Evolutionary conservation across 176 grass and related monocot species (phyloP), one percentile per base, ranked within the genome.

Genomic region (Bolboschoenus planiculmis): DNA sequence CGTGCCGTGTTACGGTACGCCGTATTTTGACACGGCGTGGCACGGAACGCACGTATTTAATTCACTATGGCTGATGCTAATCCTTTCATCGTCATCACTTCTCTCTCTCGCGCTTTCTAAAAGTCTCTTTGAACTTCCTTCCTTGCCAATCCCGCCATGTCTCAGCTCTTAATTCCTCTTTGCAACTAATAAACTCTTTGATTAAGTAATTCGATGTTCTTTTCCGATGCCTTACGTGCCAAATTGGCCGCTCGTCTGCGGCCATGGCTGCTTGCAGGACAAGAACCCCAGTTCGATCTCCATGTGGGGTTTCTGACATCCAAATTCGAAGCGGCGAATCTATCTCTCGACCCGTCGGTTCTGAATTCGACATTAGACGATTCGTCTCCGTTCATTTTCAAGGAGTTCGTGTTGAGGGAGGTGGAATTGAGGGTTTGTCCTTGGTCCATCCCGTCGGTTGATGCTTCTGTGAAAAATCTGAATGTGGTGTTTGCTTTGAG

Each of bases 281-380:
- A 73, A 60, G 85, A 81, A 30, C 85, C 77, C 14, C 78, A 87
- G 62, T 43, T 87, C 50, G 85, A 81, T 40, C 50, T 87, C 48
- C 51, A 73, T 8, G 29, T 87, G 59, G 85, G 85, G 63, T 82
- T 87, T 74, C 51, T 82, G 55, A 56, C 40, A 47, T 81, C 78
- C 7, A 13, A 82, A 72, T 68, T 67, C 16, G 62, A 46, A 2
- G 62, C 78, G 15, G 79, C 55, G 46, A 74, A 75, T 56, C 62
- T 87, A 2, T 54, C 60, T 29, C 56, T 87, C 64, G 78, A 87
- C 16, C 44, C 78, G 4, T 59, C 60, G 20, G 78, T 56, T 18
- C 78, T 87, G 36, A 87, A 87, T 61, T 57, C 61, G 53, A 44
- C 55, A 4, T 48, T 87, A 18, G 85, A 50, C 21, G 51, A 82